Conservation (phyloP, 768 basidiomycete species). For the Leccinum uliginosum region DNA sequence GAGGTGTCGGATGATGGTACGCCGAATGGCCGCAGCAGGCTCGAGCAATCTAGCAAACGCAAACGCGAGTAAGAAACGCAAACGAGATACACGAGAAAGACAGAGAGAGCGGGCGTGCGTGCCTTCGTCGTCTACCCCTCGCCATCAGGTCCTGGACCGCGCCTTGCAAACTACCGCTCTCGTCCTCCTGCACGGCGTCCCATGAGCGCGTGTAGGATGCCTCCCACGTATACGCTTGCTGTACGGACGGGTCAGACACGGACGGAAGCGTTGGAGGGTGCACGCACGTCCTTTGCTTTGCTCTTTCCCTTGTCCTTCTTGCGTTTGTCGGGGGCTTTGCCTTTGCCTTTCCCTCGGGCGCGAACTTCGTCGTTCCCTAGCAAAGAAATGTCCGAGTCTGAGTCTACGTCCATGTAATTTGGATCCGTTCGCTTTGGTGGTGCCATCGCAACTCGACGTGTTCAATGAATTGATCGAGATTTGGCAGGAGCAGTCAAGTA, state of each 20-base stretch:
- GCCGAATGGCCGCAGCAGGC: constrained; percentile 82
- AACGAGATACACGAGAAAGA: background rate
- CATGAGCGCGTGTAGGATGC: constrained; percentile 91
- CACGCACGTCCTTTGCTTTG: constrained; percentile 32
- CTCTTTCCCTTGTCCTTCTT: constrained; percentile 49
- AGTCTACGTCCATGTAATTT: constrained; percentile 54
- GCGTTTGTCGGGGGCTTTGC: constrained; percentile 47
- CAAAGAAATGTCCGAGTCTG: constrained; percentile 69
- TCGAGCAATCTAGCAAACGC: constrained; percentile 58
- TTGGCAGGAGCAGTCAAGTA: no score
- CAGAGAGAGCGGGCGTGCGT: constrained; percentile 15
- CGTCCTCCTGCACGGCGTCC: constrained; percentile 98
- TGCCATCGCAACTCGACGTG: constrained; percentile 14
- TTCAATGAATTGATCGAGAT: no score
- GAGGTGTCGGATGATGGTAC: constrained; percentile 95
- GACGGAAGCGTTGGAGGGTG: background rate
- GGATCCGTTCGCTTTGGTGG: constrained; percentile 25
- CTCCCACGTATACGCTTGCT: constrained; percentile 95
- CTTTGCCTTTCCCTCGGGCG: constrained; percentile 55
- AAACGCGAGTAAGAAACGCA: constrained; percentile 1
- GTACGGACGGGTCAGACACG: constrained; percentile 10
- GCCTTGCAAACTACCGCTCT: constrained; percentile 82
- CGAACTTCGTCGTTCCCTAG: constrained; percentile 45
- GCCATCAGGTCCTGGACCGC: constrained; percentile 90
- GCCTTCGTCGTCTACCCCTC: constrained; percentile 80